Conservation (phyloP, 768 basidiomycete species). For the Hydnomerulius pinastri region DNA sequence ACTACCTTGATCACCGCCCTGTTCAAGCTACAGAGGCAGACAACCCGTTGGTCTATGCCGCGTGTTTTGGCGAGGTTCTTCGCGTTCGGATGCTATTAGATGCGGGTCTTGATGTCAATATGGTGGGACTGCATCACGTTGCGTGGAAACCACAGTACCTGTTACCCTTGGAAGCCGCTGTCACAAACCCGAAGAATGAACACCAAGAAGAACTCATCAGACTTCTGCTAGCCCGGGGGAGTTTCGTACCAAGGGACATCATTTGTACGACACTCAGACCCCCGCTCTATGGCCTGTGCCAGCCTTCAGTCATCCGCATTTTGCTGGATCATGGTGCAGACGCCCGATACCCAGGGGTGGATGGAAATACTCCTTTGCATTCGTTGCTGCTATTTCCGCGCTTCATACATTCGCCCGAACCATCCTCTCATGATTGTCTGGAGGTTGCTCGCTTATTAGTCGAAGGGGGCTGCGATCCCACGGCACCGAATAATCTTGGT, state of each 20-base stretch:
- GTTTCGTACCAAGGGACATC: neutral
- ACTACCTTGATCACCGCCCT: neutral
- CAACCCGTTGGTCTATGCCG: neutral
- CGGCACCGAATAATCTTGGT: neutral
- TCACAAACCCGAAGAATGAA: neutral
- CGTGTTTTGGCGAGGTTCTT: neutral
- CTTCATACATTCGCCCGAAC: neutral
- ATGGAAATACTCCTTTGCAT: neutral
- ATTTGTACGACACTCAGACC: neutral
- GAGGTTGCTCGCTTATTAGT: constrained; percentile 1
- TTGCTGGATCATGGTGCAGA: neutral
- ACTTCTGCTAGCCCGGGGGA: neutral
- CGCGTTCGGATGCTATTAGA: neutral
- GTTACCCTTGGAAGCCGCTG: neutral
- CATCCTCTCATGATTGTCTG: neutral
- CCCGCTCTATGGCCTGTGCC: neutral
- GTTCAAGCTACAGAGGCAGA: neutral
- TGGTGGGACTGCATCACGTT: neutral
- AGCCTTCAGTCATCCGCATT: neutral
- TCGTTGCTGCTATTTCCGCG: neutral
- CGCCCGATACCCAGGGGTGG: neutral
- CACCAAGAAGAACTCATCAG: neutral
- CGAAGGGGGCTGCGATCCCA: constrained; percentile 1
- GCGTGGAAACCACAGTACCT: neutral
- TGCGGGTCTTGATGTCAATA: constrained; percentile 11